These are phyloP conservation scores for Suillus paluster DNA, from an alignment of 768 basidiomycete genomes.

Conservation along the genomic window DNA sequence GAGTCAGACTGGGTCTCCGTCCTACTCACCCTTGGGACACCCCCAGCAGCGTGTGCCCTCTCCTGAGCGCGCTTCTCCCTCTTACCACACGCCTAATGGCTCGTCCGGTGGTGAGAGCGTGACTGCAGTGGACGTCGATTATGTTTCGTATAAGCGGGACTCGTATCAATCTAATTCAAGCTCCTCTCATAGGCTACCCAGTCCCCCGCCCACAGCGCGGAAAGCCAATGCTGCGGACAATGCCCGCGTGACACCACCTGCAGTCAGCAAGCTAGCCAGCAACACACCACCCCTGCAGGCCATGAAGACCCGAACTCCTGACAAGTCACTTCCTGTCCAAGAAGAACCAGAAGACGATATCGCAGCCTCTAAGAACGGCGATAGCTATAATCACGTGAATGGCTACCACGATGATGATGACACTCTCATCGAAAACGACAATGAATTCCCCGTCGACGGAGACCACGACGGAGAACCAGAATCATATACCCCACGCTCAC, in stretches of 20 bases:
- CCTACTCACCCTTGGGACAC: constrained; percentile 46
- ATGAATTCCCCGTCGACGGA: constrained; percentile 37
- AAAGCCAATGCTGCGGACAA: constrained; percentile 27
- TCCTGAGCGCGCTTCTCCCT: constrained; percentile 57
- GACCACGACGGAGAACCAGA: constrained; percentile 55
- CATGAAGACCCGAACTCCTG: constrained; percentile 60
- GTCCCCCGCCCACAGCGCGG: constrained; percentile 30
- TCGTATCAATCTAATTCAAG: constrained; percentile 38
- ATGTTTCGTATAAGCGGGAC: constrained; percentile 52
- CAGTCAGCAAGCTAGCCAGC: constrained; percentile 42
- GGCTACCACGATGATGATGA: constrained; percentile 49
- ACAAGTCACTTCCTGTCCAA: constrained; percentile 76
- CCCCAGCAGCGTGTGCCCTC: constrained; percentile 48
- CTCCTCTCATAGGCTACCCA: constrained; percentile 32
- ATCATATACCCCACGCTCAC: constrained; percentile 71
- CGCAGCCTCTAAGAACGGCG: constrained; percentile 40
- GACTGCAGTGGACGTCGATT: constrained; percentile 40
- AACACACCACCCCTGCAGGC: constrained; percentile 62
- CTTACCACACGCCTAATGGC: constrained; percentile 52
- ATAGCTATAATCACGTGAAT: constrained; percentile 45
- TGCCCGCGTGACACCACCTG: constrained; percentile 39
- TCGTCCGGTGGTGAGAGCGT: constrained; percentile 51
- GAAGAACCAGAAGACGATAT: constrained; percentile 76
- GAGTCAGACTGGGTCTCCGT: constrained; percentile 43
- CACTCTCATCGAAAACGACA: constrained; percentile 48